These are phyloP conservation scores for Globisporangium ultimum DNA, from an alignment of 352 stramenopile species.

Conservation along the genomic window DNA sequence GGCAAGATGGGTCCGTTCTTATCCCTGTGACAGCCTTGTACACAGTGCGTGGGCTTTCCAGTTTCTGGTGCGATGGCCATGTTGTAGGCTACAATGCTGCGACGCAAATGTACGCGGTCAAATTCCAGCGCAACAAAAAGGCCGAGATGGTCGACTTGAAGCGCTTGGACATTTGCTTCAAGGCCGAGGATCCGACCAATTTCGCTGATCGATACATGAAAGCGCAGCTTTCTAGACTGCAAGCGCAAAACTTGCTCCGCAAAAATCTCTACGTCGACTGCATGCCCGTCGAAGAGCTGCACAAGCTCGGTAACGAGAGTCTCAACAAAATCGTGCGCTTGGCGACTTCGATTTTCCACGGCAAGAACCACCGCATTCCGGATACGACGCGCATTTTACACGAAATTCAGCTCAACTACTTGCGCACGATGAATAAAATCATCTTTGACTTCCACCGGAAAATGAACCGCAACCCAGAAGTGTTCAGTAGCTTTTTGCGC, in stretches of 20 bases:
- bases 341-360: conserved; percentile 61
- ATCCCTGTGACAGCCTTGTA: conserved; percentile 77
- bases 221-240: conserved; percentile 50
- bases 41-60: conserved; percentile 53
- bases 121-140: conserved; percentile 67
- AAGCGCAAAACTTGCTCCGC: conserved; percentile 62
- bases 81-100: conserved; percentile 50
- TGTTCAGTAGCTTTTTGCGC: conserved; percentile 55
- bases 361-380: conserved; percentile 59
- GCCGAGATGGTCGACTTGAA: conserved; percentile 44
- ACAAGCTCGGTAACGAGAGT: conserved; percentile 79
- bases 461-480: conserved; percentile 40
- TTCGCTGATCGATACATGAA: conserved; percentile 74
- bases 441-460: conserved; percentile 83
- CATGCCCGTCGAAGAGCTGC: conserved; percentile 79
- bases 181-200: conserved; percentile 69
- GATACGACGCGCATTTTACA: conserved; percentile 78
- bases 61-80: conserved; percentile 59
- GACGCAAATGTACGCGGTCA: conserved; percentile 47
- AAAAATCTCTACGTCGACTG: conserved; percentile 86
- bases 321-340: conserved; percentile 73
- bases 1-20: conserved; percentile 41
- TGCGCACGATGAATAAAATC: conserved; percentile 91
- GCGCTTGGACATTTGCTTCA: conserved; percentile 78
- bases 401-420: conserved; percentile 90